Base-by-base conservation (phyloP, 169 alveolate genomes). In the Perkinsus marinus region DNA sequence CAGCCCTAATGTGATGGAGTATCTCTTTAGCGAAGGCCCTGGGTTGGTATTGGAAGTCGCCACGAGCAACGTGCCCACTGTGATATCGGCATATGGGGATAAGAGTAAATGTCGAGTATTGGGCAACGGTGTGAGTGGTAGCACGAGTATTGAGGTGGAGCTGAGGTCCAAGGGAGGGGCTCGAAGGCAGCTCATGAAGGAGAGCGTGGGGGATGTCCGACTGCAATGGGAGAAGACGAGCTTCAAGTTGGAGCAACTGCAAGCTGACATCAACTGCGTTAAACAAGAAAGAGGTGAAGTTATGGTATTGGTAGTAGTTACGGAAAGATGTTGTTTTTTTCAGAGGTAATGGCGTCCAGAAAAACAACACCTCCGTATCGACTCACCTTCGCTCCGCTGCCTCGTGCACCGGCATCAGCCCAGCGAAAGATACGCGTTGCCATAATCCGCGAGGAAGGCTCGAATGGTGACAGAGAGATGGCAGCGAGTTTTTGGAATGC, bases 391-490 rank as follows among this genome's bases (percentile, higher is more conserved):
- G 79, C 79, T 26, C 79, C 79, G 37, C 79, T 57, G 9, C 79
- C 79, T 26, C 26, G 79, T 7, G 79, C 79, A 0, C 79, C 68
- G 17, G 46, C 91, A 34, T 26, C 38, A 17, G 30, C 36, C 9
- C 37, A 30, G 17, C 26, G 39, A 30, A 90, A 90, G 89, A 38
- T 90, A 22, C 47, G 43, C 38, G 90, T 90, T 19, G 92, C 92
- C 38, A 34, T 90, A 6, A 91, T 93, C 36, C 92, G 94, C 2
- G 93, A 93, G 90, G 94, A 93, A 39, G 94, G 94, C 57, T 69
- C 92, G 91, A 93, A 93, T 89, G 94, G 94, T n/a, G 94, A 93
- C n/a, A 39, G 94, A 26, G 94, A 93, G 79, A 57, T 57, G 79
- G 79, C 79, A 26, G 79, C 30, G 30, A 57, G 79, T 57, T 57